A percentile compares a stretch with the other conserved stretches of the same genome.
These are phyloP conservation scores for Allium cepa DNA, from an alignment of 106 monocot genomes.

Conservation along the genomic window DNA sequence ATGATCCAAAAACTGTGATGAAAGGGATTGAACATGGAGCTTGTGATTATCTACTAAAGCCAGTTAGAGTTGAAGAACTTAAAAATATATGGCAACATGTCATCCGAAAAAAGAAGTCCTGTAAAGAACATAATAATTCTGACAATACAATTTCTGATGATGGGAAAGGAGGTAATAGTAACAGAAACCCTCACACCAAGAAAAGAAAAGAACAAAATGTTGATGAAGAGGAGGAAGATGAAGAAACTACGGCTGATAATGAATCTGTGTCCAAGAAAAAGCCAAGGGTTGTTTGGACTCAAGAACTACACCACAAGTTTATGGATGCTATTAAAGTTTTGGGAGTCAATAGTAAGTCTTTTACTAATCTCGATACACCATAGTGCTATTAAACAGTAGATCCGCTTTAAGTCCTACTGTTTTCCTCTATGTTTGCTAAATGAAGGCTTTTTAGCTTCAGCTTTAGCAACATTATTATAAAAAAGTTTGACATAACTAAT, in stretches of 20 bases:
- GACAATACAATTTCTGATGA: slow-evolving; percentile 18
- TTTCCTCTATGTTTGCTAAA: no score
- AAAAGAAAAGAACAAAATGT: slow-evolving; percentile 32
- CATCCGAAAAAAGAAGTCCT: slow-evolving; percentile 37
- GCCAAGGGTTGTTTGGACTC: slow-evolving; percentile 46
- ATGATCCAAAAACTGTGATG: slow-evolving; percentile 56
- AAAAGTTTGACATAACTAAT: no score
- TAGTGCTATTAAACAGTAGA: neutral
- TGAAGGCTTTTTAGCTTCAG: no score
- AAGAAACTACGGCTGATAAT: slow-evolving; percentile 20
- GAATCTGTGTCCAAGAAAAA: slow-evolving; percentile 31
- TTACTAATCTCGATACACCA: neutral
- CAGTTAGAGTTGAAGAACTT: slow-evolving; percentile 60
- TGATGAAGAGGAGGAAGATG: slow-evolving; percentile 28
- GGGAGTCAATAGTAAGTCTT: slow-evolving; percentile 43
- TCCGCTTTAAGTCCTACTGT: no score
- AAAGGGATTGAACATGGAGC: slow-evolving; percentile 68
- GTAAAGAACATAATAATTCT: slow-evolving; percentile 12
- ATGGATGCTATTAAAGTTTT: slow-evolving; percentile 41
- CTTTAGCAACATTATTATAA: no score
- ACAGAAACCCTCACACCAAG: slow-evolving; percentile 11
- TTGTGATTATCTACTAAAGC: slow-evolving; percentile 62
- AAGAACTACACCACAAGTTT: slow-evolving; percentile 41
- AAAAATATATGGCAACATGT: slow-evolving; percentile 77
- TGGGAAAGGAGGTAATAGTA: neutral